Evolutionary conservation across 2,329 filamentous ascomycete genomes (phyloP), one percentile per base, ranked within the genome.

Genomic region (Fusarium hostae): DNA sequence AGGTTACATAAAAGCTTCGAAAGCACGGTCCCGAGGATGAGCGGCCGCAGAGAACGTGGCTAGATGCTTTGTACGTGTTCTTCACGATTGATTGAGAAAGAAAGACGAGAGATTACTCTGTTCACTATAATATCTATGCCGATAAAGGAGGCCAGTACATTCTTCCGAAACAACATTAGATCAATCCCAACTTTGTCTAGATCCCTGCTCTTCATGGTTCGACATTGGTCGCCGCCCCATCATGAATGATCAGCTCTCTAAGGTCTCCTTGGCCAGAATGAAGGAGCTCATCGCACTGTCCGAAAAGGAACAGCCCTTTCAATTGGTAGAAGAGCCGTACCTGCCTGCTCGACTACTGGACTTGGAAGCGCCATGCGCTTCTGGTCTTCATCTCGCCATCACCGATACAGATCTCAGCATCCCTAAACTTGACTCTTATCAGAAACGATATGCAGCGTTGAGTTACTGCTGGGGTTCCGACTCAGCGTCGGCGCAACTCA

Each of bases 251-350:
- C 7, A 3, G 3, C 1, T 58, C 1, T 58, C 41, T 0, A 10
- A 9, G 0, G 10, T 2, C 3, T 57, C 41, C 3, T 0, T 48
- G 15, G 7, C 5, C 9, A 39, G 30, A 18, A 37, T 48, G 18
- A 1, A 39, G 2, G 20, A 48, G 20, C 55, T 48, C 11, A 48
- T 48, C 1, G 9, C 2, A 39, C 13, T 20, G 9, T 3, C 41
- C 0, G 15, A 48, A 9, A 22, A 47, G 1, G 43, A 35, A 1
- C 7, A 8, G 1, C 24, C 24, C 0, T 7, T 24, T 3, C 26
- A 43, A 20, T 12, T 12, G 0, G 15, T 5, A 0, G 2, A 10
- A 15, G 8, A 12, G 0, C 18, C 37, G 1, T 35, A 28, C 20
- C 15, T 56, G 1, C 37, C 20, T 4, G 24, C 48, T 5, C 30